Base-by-base conservation (phyloP, 75 land plant species). In the Sequoia sempervirens region DNA sequence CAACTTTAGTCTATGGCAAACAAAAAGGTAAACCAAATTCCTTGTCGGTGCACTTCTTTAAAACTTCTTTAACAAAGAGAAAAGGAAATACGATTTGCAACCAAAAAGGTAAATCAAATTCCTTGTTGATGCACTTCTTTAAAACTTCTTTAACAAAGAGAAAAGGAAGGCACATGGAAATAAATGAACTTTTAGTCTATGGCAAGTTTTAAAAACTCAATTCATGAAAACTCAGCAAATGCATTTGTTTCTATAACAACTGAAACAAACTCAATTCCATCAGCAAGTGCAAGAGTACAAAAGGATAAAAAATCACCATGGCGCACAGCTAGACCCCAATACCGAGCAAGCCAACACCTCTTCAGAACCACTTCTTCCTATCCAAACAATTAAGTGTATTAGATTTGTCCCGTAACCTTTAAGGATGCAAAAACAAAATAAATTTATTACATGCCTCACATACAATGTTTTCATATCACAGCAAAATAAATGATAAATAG, bases 281-380 rank as follows among this genome's bases (percentile, higher is more conserved):
- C 26, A 75, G 43, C 78, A 75, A 52, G 7, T 82, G 64, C 64
- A 76, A 73, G 26, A 58, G 36, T 45, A 36, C 8, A 45, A 82
- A 88, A n/a, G 38, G 38, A 81, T 81, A n/a, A 61, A 46, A 79
- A 15, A 61, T 83, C 89, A 94, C 97, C 99, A 90, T 92, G 84
- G 17, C 81, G 86, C 52, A 88, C 96, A 82, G 96, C 98, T 76
- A 97, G 86, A 43, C 91, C 93, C 99, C 99, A 97, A 81, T 97
- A 93, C 18, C 99, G 93, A 82, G 99, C 99, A 85, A 97, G 96
- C 99, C 99, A 97, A 85, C 99, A 97, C 68, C 99, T 92, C 86
- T 97, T 97, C 37, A 97, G 87, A 84, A 97, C 99, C 79, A 97
- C 98, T 87, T 97, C 99, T 82, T 97, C 99, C 97, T 95, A 80